These are phyloP conservation scores for Pseudocercospora musae DNA, from an alignment of 2,329 filamentous ascomycete genomes.

Conservation along the genomic window DNA sequence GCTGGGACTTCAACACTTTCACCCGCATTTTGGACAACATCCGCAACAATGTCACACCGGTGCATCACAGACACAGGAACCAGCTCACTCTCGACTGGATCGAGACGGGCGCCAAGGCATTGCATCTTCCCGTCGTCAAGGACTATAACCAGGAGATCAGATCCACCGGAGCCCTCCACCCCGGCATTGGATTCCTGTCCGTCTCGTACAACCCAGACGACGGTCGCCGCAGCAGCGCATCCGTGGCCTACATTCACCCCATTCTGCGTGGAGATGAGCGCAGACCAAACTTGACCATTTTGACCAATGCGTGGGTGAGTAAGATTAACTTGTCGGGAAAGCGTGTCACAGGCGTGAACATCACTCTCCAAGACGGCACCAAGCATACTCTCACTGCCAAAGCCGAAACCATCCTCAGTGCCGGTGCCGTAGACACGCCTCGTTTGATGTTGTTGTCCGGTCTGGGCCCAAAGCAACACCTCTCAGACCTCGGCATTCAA, in stretches of 20 bases:
- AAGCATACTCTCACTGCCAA: constrained; percentile 58
- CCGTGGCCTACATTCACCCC: constrained; percentile 89
- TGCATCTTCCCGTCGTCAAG: constrained; percentile 74
- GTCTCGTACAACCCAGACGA: constrained; percentile 89
- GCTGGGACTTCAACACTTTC: constrained; percentile 84
- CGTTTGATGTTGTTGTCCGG: constrained; percentile 57
- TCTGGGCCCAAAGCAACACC: constrained; percentile 49
- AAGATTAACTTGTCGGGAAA: constrained; percentile 70
- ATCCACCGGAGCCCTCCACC: constrained; percentile 65
- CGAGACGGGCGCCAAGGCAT: constrained; percentile 70
- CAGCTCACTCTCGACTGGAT: constrained; percentile 92
- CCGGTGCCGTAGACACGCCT: constrained; percentile 78
- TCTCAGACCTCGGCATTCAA: constrained; percentile 47
- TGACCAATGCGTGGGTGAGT: constrained; percentile 85
- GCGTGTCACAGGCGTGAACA: constrained; percentile 68
- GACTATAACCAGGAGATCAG: constrained; percentile 87
- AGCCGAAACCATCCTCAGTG: constrained; percentile 74
- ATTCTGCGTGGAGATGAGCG: constrained; percentile 80
- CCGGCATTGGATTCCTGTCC: constrained; percentile 85
- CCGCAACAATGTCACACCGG: constrained; percentile 85
- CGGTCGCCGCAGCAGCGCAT: constrained; percentile 78
- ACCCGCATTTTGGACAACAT: constrained; percentile 78
- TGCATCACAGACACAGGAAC: constrained; percentile 80
- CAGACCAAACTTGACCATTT: constrained; percentile 76
- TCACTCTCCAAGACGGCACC: constrained; percentile 61